phyloP scores from a whole-genome alignment of 2,329 filamentous ascomycete species.

The Graphium sp. region DNA sequence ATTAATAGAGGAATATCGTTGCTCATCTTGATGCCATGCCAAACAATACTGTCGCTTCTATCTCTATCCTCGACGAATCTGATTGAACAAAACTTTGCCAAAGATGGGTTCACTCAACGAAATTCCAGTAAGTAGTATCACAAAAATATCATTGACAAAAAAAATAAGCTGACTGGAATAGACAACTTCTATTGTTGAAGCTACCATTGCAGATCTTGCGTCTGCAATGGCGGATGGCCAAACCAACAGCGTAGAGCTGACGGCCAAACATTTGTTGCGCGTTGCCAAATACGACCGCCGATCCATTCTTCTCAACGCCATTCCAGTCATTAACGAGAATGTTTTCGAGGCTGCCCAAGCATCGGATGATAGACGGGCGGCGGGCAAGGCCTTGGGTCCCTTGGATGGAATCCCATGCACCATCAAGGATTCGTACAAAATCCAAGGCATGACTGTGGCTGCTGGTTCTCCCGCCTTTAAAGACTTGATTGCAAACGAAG shows the following conservation, averaged over 20 bases:
- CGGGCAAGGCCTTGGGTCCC: constrained; percentile 5
- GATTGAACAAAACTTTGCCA: too few species aligned
- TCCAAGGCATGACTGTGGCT: constrained; percentile 32
- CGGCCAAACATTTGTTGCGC: constrained; percentile 10
- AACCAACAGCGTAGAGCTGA: constrained; percentile 12
- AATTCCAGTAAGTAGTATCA: too few species aligned
- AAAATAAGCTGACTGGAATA: too few species aligned
- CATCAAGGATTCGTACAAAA: constrained; percentile 39
- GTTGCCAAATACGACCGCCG: constrained; percentile 11
- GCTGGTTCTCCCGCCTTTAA: constrained; percentile 36
- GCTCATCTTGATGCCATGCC: too few species aligned
- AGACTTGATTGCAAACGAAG: constrained; percentile 27
- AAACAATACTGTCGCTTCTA: too few species aligned
- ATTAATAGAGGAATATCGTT: too few species aligned
- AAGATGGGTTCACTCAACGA: too few species aligned
- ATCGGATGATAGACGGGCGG: constrained; percentile 11
- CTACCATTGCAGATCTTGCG: constrained; percentile 10
- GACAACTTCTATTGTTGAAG: constrained; percentile 9
- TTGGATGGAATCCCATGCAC: constrained; percentile 41
- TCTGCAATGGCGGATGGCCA: constrained; percentile 6
- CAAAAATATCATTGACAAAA: too few species aligned
- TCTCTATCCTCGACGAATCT: too few species aligned
- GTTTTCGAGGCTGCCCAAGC: constrained; percentile 12
- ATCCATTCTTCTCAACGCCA: constrained; percentile 10
- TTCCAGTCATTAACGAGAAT: constrained; percentile 10